Evolutionary conservation across 2,329 filamentous ascomycete species (phyloP).

Genomic region (Colletotrichum magnum): DNA sequence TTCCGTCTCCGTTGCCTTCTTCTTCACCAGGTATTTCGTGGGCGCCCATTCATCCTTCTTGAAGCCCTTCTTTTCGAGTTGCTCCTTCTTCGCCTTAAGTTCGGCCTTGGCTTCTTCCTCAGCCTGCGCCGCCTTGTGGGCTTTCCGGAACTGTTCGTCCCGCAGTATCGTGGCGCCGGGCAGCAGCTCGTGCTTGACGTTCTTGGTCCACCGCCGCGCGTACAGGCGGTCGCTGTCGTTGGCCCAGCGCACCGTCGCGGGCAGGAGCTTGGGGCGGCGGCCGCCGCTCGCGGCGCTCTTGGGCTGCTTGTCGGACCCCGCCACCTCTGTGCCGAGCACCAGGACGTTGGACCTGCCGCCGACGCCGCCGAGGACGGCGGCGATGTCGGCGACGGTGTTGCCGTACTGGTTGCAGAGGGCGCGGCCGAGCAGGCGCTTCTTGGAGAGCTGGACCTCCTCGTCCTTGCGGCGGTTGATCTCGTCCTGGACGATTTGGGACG

Average conservation of each 20-base stretch:
- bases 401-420: conserved; percentile 72
- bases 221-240: conserved; percentile 62
- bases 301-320: not conserved
- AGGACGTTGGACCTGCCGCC: conserved; percentile 66
- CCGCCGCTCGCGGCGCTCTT: too few relatives aligned
- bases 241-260: conserved; percentile 66
- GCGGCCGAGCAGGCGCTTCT: conserved; percentile 56
- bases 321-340: conserved; percentile 40
- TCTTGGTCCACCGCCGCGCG: conserved; percentile 64
- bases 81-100: conserved; percentile 37
- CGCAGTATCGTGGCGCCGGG: too few relatives aligned
- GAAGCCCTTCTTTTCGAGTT: too few relatives aligned
- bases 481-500: conserved; percentile 57
- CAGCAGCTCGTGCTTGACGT: conserved; percentile 66
- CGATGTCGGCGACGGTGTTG: conserved; percentile 75
- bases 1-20: too few relatives aligned
- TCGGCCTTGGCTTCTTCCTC: not conserved
- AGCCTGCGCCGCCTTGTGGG: conserved; percentile 14
- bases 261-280: conserved; percentile 48
- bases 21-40: too few relatives aligned
- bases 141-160: conserved; percentile 24
- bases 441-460: conserved; percentile 43
- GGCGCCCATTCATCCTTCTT: too few relatives aligned
- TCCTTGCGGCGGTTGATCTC: conserved; percentile 40
- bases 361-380: conserved; percentile 66